Percentiles rank a stretch among this genome's conserved stretches.
Conservation (phyloP, 352 stramenopile genomes). For the Phytophthora podocarpi region DNA sequence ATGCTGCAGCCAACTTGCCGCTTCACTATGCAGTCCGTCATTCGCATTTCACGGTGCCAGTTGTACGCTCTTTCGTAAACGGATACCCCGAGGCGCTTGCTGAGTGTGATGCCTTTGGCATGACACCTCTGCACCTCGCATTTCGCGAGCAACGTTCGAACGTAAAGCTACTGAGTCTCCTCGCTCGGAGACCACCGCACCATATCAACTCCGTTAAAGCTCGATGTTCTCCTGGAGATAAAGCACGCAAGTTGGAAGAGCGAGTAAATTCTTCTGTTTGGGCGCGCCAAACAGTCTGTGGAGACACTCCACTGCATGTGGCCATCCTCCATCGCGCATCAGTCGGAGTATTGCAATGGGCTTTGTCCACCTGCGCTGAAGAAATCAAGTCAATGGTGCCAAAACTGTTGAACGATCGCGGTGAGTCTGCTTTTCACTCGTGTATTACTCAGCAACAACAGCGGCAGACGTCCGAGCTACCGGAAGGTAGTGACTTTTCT, state of each 20-base stretch:
- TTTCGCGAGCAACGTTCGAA: slow-evolving; percentile 44
- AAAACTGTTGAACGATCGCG: slow-evolving; percentile 40
- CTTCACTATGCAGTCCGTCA: slow-evolving; percentile 66
- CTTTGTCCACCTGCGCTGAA: slow-evolving; percentile 5
- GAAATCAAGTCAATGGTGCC: background rate
- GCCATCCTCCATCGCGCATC: slow-evolving; percentile 38
- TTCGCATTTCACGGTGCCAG: slow-evolving; percentile 29
- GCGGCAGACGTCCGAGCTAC: background rate
- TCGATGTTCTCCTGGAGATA: background rate
- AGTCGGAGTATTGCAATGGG: slow-evolving; percentile 51
- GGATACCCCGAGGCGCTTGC: slow-evolving; percentile 48
- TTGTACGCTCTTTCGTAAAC: slow-evolving; percentile 45
- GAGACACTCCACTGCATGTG: slow-evolving; percentile 48
- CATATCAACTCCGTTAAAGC: background rate
- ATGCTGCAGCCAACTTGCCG: slow-evolving; percentile 47
- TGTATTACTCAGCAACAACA: slow-evolving; percentile 37
- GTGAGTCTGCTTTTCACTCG: slow-evolving; percentile 50
- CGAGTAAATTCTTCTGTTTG: slow-evolving; percentile 16
- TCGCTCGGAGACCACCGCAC: slow-evolving; percentile 20
- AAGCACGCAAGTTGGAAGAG: background rate
- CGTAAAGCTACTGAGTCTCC: slow-evolving; percentile 31
- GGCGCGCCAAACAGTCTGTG: slow-evolving; percentile 28
- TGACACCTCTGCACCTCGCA: slow-evolving; percentile 67
- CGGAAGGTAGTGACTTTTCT: slow-evolving; percentile 25
- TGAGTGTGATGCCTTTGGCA: slow-evolving; percentile 53